A percentile compares a stretch with the other conserved stretches of the same genome.
These are phyloP conservation scores for Candida ficus DNA, from an alignment of 805 yeast genomes.

Conservation along the genomic window DNA sequence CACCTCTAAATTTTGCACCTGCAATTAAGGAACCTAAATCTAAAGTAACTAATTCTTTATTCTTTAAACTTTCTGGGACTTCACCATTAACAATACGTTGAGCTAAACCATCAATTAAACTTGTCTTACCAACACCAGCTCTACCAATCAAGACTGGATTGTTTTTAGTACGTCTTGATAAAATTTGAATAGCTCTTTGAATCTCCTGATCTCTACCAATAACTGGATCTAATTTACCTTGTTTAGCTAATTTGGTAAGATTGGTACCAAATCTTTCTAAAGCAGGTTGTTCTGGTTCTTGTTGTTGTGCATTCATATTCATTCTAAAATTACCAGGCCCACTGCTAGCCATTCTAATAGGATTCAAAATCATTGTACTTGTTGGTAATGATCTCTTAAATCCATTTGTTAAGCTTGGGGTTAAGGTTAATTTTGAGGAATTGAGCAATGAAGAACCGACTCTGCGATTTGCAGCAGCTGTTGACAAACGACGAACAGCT, in stretches of 20 bases:
- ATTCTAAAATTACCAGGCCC: constrained; percentile 21
- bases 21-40: constrained; percentile 88
- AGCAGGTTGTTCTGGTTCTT: constrained; percentile 60
- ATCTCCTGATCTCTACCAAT: constrained; percentile 97
- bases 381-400: background rate
- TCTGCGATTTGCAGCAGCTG: constrained; percentile 1
- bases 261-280: constrained; percentile 82
- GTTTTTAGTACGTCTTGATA: constrained; percentile 89
- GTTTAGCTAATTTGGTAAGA: constrained; percentile 77
- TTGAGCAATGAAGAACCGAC: constrained; percentile 1
- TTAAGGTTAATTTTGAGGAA: background rate
- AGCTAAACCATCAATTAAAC: constrained; percentile 94
- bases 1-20: constrained; percentile 95
- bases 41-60: constrained; percentile 74
- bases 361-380: background rate
- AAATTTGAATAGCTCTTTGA: constrained; percentile 83
- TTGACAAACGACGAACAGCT: background rate
- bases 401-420: constrained; percentile 1
- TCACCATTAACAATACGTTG: constrained; percentile 88
- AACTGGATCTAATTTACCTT: constrained; percentile 93
- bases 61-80: constrained; percentile 91
- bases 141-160: constrained; percentile 93
- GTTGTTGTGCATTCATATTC: constrained; percentile 40
- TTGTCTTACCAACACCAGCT: constrained; percentile 98
- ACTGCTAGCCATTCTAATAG: constrained; percentile 13